Conservation (phyloP, 306 rosid genomes). For the Ceratonia siliqua region DNA sequence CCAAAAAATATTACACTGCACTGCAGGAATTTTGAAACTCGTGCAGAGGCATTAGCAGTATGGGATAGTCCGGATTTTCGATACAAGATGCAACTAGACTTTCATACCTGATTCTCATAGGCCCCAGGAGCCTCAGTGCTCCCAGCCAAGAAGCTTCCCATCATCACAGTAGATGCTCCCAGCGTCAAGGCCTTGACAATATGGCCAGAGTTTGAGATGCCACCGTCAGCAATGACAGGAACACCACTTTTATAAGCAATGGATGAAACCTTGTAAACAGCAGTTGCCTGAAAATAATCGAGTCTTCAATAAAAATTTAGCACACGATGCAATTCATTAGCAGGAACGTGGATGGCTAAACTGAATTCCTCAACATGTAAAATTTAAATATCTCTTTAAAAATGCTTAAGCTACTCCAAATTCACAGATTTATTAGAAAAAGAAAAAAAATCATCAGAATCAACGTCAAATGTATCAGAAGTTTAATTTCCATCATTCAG, state of each 20-base stretch:
- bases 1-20: too few species aligned
- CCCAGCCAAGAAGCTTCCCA: conserved; percentile 97
- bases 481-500: neutral
- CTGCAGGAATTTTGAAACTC: neutral
- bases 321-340: neutral
- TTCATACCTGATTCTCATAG: conserved; percentile 51
- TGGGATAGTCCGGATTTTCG: neutral
- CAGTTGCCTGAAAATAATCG: conserved; percentile 63
- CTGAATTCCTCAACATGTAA: neutral
- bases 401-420: neutral
- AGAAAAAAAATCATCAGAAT: conserved; percentile 13
- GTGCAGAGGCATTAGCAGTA: neutral
- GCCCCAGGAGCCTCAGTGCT: conserved; percentile 75
- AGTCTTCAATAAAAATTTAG: conserved; percentile 2
- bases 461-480: neutral
- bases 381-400: neutral
- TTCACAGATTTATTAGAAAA: neutral
- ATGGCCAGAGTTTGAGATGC: conserved; percentile 91
- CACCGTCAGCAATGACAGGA: conserved; percentile 95
- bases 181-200: conserved; percentile 82
- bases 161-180: conserved; percentile 94
- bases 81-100: neutral
- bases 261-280: conserved; percentile 83
- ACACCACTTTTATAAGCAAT: conserved; percentile 73
- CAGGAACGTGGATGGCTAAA: neutral